These are phyloP conservation scores for Lizanozyma gosingica DNA, from an alignment of 1,139 yeast genomes.

Conservation along the genomic window DNA sequence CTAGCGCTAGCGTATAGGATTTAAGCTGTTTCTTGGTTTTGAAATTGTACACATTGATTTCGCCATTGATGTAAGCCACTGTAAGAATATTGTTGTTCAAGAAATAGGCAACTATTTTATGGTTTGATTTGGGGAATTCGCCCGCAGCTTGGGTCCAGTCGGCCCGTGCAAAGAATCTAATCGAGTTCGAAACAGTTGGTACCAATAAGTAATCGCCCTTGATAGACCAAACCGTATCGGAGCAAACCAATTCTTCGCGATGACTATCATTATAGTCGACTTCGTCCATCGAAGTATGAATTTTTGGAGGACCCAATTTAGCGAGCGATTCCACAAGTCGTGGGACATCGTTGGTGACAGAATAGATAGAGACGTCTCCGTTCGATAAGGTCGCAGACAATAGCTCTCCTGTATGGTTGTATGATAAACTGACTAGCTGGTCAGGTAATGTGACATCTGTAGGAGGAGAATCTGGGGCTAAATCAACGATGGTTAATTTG, in stretches of 20 bases:
- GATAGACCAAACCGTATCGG: conserved; percentile 27
- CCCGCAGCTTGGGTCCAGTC: neutral
- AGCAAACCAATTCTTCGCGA: conserved; percentile 27
- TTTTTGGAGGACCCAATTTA: conserved; percentile 27
- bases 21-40: neutral
- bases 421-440: conserved; percentile 53
- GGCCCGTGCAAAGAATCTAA: conserved; percentile 13
- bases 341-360: conserved; percentile 40
- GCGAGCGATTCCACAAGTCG: conserved; percentile 31
- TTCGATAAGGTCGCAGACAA: conserved; percentile 57
- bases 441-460: conserved; percentile 37
- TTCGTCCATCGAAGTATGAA: conserved; percentile 26
- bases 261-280: conserved; percentile 31
- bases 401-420: conserved; percentile 50
- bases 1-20: neutral
- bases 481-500: conserved; percentile 47
- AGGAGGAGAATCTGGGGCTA: conserved; percentile 26
- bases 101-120: neutral
- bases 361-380: conserved; percentile 59
- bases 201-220: conserved; percentile 57
- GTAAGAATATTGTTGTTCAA: neutral
- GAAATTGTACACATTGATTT: neutral
- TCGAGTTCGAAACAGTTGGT: conserved; percentile 32
- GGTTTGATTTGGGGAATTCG: neutral
- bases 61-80: neutral